Conservation (phyloP, 1,284 basidiomycete species). For the Malassezia brasiliensis region DNA sequence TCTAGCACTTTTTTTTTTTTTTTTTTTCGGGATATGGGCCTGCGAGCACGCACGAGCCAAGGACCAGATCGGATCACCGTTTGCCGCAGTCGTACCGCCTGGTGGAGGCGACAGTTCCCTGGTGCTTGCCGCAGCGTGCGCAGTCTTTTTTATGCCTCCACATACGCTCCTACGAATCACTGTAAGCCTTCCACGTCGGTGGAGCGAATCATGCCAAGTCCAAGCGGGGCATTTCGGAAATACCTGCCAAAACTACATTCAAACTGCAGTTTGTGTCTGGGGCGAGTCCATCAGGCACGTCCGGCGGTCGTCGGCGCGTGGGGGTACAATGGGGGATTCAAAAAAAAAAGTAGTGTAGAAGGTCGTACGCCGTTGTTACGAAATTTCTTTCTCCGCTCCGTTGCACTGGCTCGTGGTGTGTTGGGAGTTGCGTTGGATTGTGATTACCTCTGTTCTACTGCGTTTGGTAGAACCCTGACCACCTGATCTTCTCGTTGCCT, state of each 20-base stretch:
- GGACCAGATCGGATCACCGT: neutral
- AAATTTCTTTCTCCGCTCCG: constrained; percentile 1
- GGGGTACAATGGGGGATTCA: neutral
- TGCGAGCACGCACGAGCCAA: neutral
- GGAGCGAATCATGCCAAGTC: no score
- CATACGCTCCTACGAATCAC: no score
- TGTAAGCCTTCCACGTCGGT: no score
- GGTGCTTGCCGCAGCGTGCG: neutral
- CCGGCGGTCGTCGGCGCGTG: neutral
- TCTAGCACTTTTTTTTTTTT: no score
- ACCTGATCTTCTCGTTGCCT: neutral
- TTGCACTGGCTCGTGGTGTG: neutral
- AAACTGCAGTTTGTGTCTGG: neutral
- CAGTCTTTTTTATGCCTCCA: neutral
- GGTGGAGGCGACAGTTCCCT: neutral
- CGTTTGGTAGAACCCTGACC: no score
- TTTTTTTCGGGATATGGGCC: neutral
- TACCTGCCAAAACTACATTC: neutral
- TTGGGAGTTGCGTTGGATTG: no score
- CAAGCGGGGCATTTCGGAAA: neutral
- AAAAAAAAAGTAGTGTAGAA: neutral
- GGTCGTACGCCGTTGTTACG: neutral
- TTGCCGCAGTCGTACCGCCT: neutral
- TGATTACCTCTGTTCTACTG: no score
- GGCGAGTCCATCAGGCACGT: constrained; percentile 1